Conservation (phyloP, 345 rosid genomes). For the Eutrema heterophyllum region DNA sequence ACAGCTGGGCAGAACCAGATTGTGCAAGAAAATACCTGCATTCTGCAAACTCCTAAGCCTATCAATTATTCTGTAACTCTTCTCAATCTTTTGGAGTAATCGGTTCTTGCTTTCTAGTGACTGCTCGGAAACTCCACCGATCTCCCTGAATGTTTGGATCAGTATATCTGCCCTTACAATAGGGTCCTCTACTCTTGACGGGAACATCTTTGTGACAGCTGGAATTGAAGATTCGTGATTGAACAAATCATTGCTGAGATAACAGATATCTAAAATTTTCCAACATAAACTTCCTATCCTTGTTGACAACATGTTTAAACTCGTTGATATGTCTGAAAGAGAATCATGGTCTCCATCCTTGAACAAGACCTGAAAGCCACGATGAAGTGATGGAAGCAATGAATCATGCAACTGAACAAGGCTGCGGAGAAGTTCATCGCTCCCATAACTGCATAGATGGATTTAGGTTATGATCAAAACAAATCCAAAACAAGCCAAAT, state of each 20-base stretch:
- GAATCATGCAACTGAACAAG: constrained; percentile 78
- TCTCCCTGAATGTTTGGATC: constrained; percentile 73
- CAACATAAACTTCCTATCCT: constrained; percentile 71
- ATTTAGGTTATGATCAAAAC: constrained; percentile 11
- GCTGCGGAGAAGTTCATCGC: constrained; percentile 62
- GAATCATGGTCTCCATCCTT: constrained; percentile 43
- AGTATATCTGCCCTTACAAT: constrained; percentile 76
- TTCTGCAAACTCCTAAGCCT: constrained; percentile 61
- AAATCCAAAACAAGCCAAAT: background rate
- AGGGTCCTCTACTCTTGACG: constrained; percentile 90
- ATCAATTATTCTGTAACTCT: constrained; percentile 50
- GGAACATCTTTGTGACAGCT: constrained; percentile 66
- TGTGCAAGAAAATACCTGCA: constrained; percentile 41
- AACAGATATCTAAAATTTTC: constrained; percentile 69
- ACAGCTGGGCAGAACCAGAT: background rate
- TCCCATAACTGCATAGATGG: constrained; percentile 61
- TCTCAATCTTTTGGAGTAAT: constrained; percentile 60
- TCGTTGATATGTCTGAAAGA: constrained; percentile 42
- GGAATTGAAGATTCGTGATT: constrained; percentile 41
- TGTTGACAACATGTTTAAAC: constrained; percentile 67
- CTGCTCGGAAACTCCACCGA: constrained; percentile 55
- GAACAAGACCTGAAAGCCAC: constrained; percentile 48
- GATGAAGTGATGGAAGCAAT: constrained; percentile 71
- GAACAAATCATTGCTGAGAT: constrained; percentile 53
- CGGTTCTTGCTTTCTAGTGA: constrained; percentile 42